phyloP scores from a whole-genome alignment of 768 basidiomycete species.

The Lactarius tabidus region DNA sequence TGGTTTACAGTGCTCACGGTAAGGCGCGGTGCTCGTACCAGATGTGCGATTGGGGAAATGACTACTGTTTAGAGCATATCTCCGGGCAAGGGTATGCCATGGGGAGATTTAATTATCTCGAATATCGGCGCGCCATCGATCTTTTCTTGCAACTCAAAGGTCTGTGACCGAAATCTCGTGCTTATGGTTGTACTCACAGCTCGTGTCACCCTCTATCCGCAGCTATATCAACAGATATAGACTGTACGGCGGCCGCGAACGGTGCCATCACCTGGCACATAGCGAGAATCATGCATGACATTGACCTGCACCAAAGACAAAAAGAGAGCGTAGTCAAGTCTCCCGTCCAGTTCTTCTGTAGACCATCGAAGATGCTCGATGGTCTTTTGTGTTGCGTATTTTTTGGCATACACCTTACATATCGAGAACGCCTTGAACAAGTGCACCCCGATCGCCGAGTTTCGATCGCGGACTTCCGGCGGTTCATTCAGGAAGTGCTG shows the following conservation, averaged over 20 bases:
- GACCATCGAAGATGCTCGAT: constrained; percentile 3
- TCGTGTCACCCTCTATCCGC: background rate
- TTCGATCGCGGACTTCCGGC: constrained; percentile 6
- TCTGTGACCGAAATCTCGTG: background rate
- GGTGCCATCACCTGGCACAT: constrained; percentile 12
- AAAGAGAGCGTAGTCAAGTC: background rate
- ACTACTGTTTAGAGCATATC: constrained; percentile 8
- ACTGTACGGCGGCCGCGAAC: constrained; percentile 8
- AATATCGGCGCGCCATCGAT: constrained; percentile 10
- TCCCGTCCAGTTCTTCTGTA: background rate
- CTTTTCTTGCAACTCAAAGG: constrained; percentile 16
- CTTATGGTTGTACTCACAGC: background rate
- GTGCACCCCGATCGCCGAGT: background rate
- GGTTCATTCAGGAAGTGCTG: constrained; percentile 6
- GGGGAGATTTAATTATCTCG: constrained; percentile 15
- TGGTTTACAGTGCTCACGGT: constrained; percentile 16
- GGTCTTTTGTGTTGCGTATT: constrained; percentile 10
- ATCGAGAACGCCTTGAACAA: constrained; percentile 12
- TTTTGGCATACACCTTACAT: constrained; percentile 5
- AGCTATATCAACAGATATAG: constrained; percentile 6
- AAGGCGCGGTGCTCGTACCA: background rate
- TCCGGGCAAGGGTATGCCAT: background rate
- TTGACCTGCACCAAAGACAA: constrained; percentile 4
- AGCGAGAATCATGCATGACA: constrained; percentile 11
- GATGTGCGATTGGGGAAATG: background rate